Base-by-base conservation (phyloP, 2,329 filamentous ascomycete species). In the Plectosphaerella plurivora region DNA sequence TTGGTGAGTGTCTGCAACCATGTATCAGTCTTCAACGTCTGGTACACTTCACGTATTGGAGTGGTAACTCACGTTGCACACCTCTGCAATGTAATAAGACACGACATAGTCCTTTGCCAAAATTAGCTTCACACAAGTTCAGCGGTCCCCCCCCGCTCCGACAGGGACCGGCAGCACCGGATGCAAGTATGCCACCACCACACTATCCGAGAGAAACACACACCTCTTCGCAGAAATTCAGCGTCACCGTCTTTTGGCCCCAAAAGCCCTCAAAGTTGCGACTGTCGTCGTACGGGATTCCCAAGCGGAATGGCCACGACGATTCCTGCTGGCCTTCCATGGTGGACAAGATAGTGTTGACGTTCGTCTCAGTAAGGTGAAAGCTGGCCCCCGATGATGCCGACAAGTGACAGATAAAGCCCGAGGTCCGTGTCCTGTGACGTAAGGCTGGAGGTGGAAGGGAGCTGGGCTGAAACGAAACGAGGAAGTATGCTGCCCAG, bases 211-310 rank as follows among this genome's bases (percentile, higher is more conserved):
- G 37, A 18, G 15, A 18, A 37, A 41, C 15, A 41, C 41, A 18
- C 66, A 85, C 86, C 77, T 91, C 88, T 76, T 91, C 88, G 64
- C 88, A 92, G 80, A 88, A 91, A 66, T 91, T 89, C 45, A 90
- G 63, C 1, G 87, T 90, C 9, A 84, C 84, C 2, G 87, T 90
- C 52, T 87, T 83, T 20, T 85, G 82, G 6, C 77, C 80, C 86
- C 87, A 91, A 65, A 81, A 83, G 18, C 85, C 85, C 37, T 68
- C 48, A 7, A 46, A 33, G 24, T 28, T 33, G 24, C 39, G 36
- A 28, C 49, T 50, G n/a, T 56, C 50, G n/a, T 56, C 54, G 46
- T 56, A 56, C 5, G 55, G 44, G 22, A 55, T 36, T 12, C 53
- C 42, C 7, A 50, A 22, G 4, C 20, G n/a, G 10, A 36, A 41